These are phyloP conservation scores for Ceratonia siliqua DNA, from an alignment of 306 rosid species.

Conservation along the genomic window DNA sequence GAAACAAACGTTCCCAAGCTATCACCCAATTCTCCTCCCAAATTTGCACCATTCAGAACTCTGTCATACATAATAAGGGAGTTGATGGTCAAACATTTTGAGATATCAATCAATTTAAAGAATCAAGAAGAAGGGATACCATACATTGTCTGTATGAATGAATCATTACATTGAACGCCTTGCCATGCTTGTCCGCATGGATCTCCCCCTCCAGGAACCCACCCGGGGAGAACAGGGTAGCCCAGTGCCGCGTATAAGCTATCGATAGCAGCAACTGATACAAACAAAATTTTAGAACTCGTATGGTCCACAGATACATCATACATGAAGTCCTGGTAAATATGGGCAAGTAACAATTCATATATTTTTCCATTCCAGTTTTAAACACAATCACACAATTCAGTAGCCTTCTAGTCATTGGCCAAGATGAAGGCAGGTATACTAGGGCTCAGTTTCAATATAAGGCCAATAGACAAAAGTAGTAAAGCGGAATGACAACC, in stretches of 20 bases:
- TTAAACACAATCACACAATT: not conserved
- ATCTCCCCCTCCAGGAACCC: constrained; percentile 82
- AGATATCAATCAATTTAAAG: not conserved
- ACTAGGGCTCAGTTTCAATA: not conserved
- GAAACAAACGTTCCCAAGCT: constrained; percentile 67
- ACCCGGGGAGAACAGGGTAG: constrained; percentile 79
- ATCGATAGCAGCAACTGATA: constrained; percentile 81
- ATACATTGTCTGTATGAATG: constrained; percentile 66
- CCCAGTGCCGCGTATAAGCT: constrained; percentile 68
- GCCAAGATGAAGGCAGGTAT: constrained; percentile 6
- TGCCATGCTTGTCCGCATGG: constrained; percentile 96
- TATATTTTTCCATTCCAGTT: not conserved
- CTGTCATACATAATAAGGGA: constrained; percentile 48
- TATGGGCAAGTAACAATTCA: not conserved
- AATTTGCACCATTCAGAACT: constrained; percentile 70
- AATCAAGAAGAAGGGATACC: constrained; percentile 33
- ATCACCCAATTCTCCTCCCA: constrained; percentile 87
- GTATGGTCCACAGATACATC: not conserved
- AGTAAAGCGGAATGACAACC: not conserved
- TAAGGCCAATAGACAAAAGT: not conserved
- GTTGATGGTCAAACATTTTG: constrained; percentile 9
- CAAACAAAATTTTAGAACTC: constrained; percentile 34
- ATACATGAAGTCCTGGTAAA: constrained; percentile 15
- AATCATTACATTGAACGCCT: constrained; percentile 75
- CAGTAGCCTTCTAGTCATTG: not conserved